A percentile compares a stretch with the other conserved stretches of the same genome.
Evolutionary conservation across 768 basidiomycete species (phyloP).

Genomic region (Lentinula guzmanii): DNA sequence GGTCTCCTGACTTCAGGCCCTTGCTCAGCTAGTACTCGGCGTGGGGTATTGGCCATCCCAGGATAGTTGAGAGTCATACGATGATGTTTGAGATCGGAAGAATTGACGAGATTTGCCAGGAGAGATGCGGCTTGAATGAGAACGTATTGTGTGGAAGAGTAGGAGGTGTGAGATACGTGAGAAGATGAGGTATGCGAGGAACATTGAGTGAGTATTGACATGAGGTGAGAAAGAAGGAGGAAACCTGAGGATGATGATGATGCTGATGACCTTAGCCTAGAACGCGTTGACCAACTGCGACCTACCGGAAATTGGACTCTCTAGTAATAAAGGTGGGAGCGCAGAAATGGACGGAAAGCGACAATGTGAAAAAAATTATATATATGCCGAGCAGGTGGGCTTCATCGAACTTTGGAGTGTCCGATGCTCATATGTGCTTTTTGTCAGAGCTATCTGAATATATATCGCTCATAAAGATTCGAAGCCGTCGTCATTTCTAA

Average conservation of each 20-base stretch:
- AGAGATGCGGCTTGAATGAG: constrained; percentile 44
- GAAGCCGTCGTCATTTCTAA: too few species aligned
- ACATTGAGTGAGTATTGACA: neutral
- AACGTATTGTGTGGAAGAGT: constrained; percentile 11
- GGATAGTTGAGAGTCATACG: constrained; percentile 45
- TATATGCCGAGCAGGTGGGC: too few species aligned
- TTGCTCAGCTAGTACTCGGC: constrained; percentile 52
- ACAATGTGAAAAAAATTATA: too few species aligned
- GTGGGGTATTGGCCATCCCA: constrained; percentile 46
- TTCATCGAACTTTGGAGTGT: too few species aligned
- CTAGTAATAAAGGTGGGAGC: too few species aligned
- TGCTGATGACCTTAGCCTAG: constrained; percentile 18
- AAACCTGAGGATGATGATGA: constrained; percentile 21
- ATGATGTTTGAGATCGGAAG: constrained; percentile 38
- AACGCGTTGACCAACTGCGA: too few species aligned
- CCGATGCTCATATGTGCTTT: too few species aligned
- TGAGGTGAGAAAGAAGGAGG: neutral
- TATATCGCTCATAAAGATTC: too few species aligned
- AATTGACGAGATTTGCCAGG: constrained; percentile 68
- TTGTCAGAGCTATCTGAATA: too few species aligned
- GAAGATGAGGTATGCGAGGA: neutral
- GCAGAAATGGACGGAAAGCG: too few species aligned
- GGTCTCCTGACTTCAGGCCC: constrained; percentile 55
- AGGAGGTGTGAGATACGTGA: neutral
- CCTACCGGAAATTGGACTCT: too few species aligned